These are phyloP conservation scores for Linum lewisii DNA, from an alignment of 345 rosid species.

Conservation along the genomic window DNA sequence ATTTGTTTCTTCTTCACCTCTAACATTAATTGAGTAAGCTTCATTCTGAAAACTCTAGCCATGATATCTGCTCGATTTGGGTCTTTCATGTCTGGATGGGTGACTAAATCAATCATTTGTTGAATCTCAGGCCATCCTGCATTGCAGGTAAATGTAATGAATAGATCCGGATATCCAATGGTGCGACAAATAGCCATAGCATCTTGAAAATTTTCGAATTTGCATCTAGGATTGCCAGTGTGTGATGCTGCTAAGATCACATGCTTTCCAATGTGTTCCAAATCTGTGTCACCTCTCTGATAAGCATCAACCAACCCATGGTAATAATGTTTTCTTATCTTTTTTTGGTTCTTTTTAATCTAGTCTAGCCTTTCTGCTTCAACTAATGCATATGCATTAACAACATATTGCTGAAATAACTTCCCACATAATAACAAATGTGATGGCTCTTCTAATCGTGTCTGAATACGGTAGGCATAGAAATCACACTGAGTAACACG, in stretches of 20 bases:
- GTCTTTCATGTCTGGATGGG: background rate
- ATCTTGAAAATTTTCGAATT: no score
- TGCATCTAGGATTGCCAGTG: background rate
- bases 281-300: background rate
- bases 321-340: no score
- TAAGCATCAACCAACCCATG: background rate
- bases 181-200: background rate
- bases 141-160: slow-evolving; percentile 14
- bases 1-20: no score
- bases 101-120: background rate
- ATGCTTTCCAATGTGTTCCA: background rate
- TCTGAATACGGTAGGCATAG: no score
- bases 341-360: background rate
- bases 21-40: no score
- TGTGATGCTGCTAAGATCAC: background rate
- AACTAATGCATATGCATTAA: background rate
- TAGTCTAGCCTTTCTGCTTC: background rate
- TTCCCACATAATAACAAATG: no score
- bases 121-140: slow-evolving; percentile 8
- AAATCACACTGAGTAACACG: background rate
- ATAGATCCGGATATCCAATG: background rate
- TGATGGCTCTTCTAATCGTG: no score
- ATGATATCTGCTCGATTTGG: background rate
- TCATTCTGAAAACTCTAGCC: no score
- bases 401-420: no score